Evolutionary conservation across 1,284 basidiomycete species (phyloP).

Genomic region (Marasmius tenuissimus): DNA sequence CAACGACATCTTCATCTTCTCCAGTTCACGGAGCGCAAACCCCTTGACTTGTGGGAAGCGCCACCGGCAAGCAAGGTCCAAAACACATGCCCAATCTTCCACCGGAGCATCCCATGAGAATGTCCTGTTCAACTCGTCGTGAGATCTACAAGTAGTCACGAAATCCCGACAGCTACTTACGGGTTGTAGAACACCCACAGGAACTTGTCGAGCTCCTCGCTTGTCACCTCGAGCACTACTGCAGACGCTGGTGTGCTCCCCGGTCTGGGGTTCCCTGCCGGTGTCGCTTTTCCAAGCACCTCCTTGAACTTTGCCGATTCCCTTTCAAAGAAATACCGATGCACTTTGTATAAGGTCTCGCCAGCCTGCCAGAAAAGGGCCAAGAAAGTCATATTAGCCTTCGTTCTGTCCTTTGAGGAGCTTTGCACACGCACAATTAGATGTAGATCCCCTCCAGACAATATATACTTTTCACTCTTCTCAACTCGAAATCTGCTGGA

Average conservation of each 20-base stretch:
- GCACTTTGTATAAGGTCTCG: conserved; percentile 45
- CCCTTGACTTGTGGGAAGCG: conserved; percentile 48
- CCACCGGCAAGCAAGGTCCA: conserved; percentile 50
- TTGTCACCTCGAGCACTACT: conserved; percentile 41
- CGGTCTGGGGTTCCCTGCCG: conserved; percentile 32
- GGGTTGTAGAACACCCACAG: conserved; percentile 68
- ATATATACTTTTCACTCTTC: conserved; percentile 45
- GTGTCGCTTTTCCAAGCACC: conserved; percentile 31
- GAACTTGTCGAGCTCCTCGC: conserved; percentile 52
- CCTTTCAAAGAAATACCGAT: conserved; percentile 59
- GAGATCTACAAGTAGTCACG: background rate
- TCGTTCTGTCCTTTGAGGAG: background rate
- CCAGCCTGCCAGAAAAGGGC: conserved; percentile 36
- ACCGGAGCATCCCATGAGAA: conserved; percentile 55
- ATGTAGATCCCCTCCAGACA: conserved; percentile 53
- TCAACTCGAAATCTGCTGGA: conserved; percentile 16
- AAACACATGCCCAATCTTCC: conserved; percentile 51
- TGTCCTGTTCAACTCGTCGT: conserved; percentile 32
- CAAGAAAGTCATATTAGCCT: conserved; percentile 14
- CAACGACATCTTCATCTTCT: conserved; percentile 41
- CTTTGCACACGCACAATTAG: conserved; percentile 43
- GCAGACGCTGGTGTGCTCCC: conserved; percentile 42
- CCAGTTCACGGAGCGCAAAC: conserved; percentile 46
- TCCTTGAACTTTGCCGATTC: conserved; percentile 56
- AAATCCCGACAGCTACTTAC: conserved; percentile 35